Evolutionary conservation across 2,329 filamentous ascomycete species (phyloP).

Genomic region (Pyrenochaeta sp.): DNA sequence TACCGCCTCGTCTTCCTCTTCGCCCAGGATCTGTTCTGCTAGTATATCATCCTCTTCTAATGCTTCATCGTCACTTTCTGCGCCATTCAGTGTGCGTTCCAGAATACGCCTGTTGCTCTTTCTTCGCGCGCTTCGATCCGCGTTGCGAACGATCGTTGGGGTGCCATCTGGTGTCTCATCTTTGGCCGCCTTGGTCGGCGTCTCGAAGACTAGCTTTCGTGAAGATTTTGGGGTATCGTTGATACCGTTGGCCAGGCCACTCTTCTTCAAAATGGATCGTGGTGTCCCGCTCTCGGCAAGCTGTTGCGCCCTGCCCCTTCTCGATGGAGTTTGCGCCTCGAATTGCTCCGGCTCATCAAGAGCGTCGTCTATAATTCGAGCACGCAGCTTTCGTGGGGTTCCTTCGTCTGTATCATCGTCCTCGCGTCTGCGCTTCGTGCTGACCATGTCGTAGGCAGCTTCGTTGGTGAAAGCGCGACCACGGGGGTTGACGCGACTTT

Average conservation of each 20-base stretch:
- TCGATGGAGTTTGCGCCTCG: constrained; percentile 43
- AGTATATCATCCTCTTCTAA: constrained; percentile 73
- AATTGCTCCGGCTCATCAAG: constrained; percentile 29
- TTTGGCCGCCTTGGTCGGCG: constrained; percentile 50
- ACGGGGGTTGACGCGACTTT: constrained; percentile 29
- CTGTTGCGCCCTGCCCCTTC: constrained; percentile 30
- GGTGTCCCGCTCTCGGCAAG: constrained; percentile 40
- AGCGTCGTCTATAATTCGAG: constrained; percentile 19
- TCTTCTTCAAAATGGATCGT: constrained; percentile 46
- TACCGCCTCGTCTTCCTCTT: constrained; percentile 49
- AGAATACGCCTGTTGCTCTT: constrained; percentile 84
- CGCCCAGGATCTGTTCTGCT: constrained; percentile 72
- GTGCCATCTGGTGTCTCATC: constrained; percentile 56
- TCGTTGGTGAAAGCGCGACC: constrained; percentile 6
- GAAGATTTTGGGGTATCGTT: constrained; percentile 54
- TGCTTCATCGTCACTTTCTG: constrained; percentile 71
- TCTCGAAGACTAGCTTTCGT: constrained; percentile 58
- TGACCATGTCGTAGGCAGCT: constrained; percentile 33
- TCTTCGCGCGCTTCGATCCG: constrained; percentile 83
- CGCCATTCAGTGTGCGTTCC: constrained; percentile 71
- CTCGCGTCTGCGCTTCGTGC: constrained; percentile 43
- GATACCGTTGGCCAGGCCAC: constrained; percentile 26
- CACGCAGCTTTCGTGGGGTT: constrained; percentile 40
- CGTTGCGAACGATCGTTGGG: constrained; percentile 72
- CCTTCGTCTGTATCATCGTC: constrained; percentile 28